Conservation (phyloP, 225 moss, liverwort and hornwort genomes). For the Takakia lepidozioides region DNA sequence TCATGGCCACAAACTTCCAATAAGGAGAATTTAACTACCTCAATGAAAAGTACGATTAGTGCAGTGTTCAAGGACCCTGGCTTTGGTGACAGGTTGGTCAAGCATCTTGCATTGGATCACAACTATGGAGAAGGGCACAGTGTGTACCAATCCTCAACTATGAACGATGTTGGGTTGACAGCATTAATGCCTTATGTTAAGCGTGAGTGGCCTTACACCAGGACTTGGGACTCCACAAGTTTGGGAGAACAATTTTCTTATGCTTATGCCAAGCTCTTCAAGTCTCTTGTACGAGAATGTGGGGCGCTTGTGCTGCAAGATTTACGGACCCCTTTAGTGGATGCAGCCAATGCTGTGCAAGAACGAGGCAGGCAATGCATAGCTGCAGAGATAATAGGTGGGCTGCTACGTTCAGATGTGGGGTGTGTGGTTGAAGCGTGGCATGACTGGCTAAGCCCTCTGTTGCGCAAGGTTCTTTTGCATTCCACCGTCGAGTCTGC, state of each 20-base stretch:
- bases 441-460: slow-evolving; percentile 57
- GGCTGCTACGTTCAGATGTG: slow-evolving; percentile 67
- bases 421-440: slow-evolving; percentile 62
- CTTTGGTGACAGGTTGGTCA: slow-evolving; percentile 56
- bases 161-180: slow-evolving; percentile 73
- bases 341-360: slow-evolving; percentile 66
- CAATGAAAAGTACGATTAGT: slow-evolving; percentile 43
- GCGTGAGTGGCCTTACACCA: slow-evolving; percentile 77
- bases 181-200: slow-evolving; percentile 67
- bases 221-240: slow-evolving; percentile 49
- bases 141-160: slow-evolving; percentile 54
- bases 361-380: slow-evolving; percentile 86
- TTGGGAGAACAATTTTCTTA: slow-evolving; percentile 62
- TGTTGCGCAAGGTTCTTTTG: slow-evolving; percentile 45
- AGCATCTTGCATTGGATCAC: slow-evolving; percentile 69
- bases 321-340: slow-evolving; percentile 53
- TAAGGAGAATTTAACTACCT: slow-evolving; percentile 11
- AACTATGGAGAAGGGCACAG: slow-evolving; percentile 71
- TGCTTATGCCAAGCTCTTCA: slow-evolving; percentile 64
- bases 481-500: slow-evolving; percentile 72
- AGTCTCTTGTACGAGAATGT: slow-evolving; percentile 70
- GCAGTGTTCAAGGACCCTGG: slow-evolving; percentile 41
- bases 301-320: slow-evolving; percentile 42
- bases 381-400: slow-evolving; percentile 73
- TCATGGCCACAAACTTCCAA: slow-evolving; percentile 5